These are phyloP conservation scores for Platanus orientalis DNA, from an alignment of 164 flowering plant species.

Conservation along the genomic window DNA sequence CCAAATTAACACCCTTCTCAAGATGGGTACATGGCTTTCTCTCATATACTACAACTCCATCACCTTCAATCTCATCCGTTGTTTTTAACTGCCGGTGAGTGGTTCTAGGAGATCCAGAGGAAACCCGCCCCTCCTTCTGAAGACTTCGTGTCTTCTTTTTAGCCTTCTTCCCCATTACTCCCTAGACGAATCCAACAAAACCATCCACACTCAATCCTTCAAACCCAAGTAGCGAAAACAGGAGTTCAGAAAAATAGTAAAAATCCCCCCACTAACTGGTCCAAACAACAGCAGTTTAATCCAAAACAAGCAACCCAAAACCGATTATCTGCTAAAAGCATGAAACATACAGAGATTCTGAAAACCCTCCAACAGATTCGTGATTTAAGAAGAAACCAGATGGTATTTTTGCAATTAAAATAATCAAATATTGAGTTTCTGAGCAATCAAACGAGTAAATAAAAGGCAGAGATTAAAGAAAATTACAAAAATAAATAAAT, in stretches of 20 bases:
- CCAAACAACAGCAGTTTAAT: background rate
- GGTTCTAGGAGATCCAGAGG: slow-evolving; percentile 19
- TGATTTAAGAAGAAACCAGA: slow-evolving; percentile 6
- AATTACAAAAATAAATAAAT: background rate
- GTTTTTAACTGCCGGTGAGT: slow-evolving; percentile 17
- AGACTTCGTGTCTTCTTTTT: slow-evolving; percentile 55
- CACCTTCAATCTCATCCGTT: slow-evolving; percentile 25
- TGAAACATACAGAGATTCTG: background rate
- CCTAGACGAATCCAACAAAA: slow-evolving; percentile 29
- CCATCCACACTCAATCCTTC: slow-evolving; percentile 2
- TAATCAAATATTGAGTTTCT: background rate
- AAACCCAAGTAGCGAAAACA: background rate
- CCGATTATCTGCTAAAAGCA: background rate
- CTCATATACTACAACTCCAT: slow-evolving; percentile 34
- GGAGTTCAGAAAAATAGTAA: background rate
- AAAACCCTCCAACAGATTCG: slow-evolving; percentile 8
- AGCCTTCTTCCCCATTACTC: slow-evolving; percentile 70
- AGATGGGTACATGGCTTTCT: slow-evolving; percentile 54
- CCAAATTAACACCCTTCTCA: slow-evolving; percentile 50
- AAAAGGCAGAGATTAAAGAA: background rate
- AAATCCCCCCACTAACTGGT: background rate
- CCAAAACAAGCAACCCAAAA: background rate
- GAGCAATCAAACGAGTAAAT: background rate
- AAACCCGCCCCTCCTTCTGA: slow-evolving; percentile 45
- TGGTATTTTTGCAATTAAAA: slow-evolving; percentile 2